A percentile compares a stretch with the other conserved stretches of the same genome.
Evolutionary conservation across 306 rosid genomes (phyloP).

Genomic region (Luffa aegyptiaca): DNA sequence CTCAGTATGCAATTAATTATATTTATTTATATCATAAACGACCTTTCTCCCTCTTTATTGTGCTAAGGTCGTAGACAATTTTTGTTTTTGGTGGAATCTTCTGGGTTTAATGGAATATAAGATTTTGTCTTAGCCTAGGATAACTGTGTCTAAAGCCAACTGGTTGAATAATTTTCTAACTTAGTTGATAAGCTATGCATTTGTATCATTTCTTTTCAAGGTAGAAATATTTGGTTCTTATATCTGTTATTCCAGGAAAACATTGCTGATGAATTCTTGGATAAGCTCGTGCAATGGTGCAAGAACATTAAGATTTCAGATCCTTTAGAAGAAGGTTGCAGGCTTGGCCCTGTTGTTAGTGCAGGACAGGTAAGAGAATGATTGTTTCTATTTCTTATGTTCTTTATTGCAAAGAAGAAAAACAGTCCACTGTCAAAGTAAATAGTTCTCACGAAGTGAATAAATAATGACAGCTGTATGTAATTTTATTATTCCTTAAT

Average conservation of each 20-base stretch:
- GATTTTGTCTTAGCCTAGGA: neutral
- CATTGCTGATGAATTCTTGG: conserved; percentile 66
- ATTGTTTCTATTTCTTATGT: conserved; percentile 12
- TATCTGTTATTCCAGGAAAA: conserved; percentile 53
- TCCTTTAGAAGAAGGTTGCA: conserved; percentile 97
- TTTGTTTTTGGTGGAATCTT: neutral
- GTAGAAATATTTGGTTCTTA: neutral
- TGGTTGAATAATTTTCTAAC: neutral
- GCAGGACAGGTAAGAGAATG: conserved; percentile 58
- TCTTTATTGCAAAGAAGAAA: neutral
- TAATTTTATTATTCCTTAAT: neutral
- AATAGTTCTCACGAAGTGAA: neutral
- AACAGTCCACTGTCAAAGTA: neutral
- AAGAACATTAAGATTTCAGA: conserved; percentile 85
- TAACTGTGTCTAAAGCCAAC: neutral
- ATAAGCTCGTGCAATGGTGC: conserved; percentile 65
- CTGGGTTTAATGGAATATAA: neutral
- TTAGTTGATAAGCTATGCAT: neutral
- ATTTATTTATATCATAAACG: neutral
- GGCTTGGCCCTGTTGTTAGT: conserved; percentile 95
- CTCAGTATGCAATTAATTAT: neutral
- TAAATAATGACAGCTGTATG: neutral
- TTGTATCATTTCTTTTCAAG: neutral
- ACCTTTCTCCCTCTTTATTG: neutral
- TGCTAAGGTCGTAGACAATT: neutral